A percentile compares a stretch with the other conserved stretches of the same genome.
phyloP scores from a whole-genome alignment of 768 basidiomycete species.

The Trametes villosa region DNA sequence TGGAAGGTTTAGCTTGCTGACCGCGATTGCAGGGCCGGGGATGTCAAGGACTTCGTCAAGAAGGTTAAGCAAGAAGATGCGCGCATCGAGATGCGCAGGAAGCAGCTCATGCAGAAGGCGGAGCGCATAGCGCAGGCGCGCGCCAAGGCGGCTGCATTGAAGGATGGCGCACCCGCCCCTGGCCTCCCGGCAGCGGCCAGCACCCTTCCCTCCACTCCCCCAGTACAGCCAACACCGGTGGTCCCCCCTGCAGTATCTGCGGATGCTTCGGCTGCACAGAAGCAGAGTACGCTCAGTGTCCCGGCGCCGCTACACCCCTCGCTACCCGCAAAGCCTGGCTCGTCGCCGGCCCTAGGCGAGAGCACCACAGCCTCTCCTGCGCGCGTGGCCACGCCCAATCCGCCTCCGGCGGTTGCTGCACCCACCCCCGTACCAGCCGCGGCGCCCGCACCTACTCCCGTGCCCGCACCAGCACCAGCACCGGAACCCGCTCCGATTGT shows the following conservation, averaged over 20 bases:
- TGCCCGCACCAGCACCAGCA: background rate
- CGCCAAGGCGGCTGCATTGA: slow-evolving; percentile 45
- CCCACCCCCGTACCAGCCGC: slow-evolving; percentile 20
- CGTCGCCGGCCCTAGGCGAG: slow-evolving; percentile 34
- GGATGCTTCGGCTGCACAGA: slow-evolving; percentile 26
- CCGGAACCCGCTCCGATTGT: slow-evolving; percentile 25
- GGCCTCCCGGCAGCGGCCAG: slow-evolving; percentile 11
- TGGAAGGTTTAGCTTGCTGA: background rate
- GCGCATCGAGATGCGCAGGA: slow-evolving; percentile 57
- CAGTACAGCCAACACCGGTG: background rate
- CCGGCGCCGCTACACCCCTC: slow-evolving; percentile 64
- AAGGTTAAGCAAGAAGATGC: slow-evolving; percentile 70
- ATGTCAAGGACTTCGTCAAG: slow-evolving; percentile 74
- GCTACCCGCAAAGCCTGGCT: slow-evolving; percentile 70
- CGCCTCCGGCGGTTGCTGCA: slow-evolving; percentile 36
- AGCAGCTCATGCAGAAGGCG: slow-evolving; percentile 41
- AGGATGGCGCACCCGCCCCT: slow-evolving; percentile 10
- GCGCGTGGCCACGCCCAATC: slow-evolving; percentile 26
- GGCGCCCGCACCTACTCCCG: slow-evolving; percentile 28
- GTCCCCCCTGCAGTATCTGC: slow-evolving; percentile 18
- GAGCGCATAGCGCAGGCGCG: slow-evolving; percentile 44
- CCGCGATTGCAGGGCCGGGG: slow-evolving; percentile 57
- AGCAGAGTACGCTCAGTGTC: slow-evolving; percentile 37
- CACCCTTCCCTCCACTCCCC: background rate
- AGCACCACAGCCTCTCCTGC: slow-evolving; percentile 36